Base-by-base conservation (phyloP, 2,329 filamentous ascomycete genomes). In the Beauveria sp. region DNA sequence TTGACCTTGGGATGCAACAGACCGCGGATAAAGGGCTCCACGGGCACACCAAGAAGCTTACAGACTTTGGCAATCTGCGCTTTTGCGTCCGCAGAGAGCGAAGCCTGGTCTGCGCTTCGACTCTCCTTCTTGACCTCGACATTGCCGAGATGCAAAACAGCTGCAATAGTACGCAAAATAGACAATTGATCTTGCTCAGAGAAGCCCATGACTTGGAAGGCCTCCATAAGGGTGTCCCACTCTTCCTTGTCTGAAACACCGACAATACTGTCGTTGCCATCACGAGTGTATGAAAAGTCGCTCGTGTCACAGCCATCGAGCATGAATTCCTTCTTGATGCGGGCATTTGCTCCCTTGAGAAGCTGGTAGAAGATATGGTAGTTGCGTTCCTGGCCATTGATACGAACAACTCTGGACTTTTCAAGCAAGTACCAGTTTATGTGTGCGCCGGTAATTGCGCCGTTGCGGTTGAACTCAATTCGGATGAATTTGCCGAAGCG, bases 391-490 rank as follows among this genome's bases (percentile, higher is more conserved):
- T 91, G 89, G 0, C 84, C 72, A 70, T 96, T 96, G 64, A 96
- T 85, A 48, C 88, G 88, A 22, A 99, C 93, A 8, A 99, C 95
- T 68, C 95, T 86, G n/a, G 95, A 99, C 75, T 99, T 99, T 72
- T 99, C 95, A 16, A 99, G 79, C 0, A 99, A 81, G 75, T 98
- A 99, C 95, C 95, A 99, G 73, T 99, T 93, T 66, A 99, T 98
- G 76, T 92, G 97, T 24, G 95, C 95, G 42, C 96, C 96, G 4
- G 90, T 90, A 66, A 99, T 99, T 60, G 95, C 89, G 31, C 96
- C 96, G 42, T 85, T 85, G 26, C 90, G 84, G 40, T 87, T 91
- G 75, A 99, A 97, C 72, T 97, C 92, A 70, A 99, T 99, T 55
- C 96, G 85, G 72, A 99, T 99, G 70, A 99, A 99, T 74, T 99